These are phyloP conservation scores for Fusarium avenaceum DNA, from an alignment of 2,329 filamentous ascomycete species.

Conservation along the genomic window DNA sequence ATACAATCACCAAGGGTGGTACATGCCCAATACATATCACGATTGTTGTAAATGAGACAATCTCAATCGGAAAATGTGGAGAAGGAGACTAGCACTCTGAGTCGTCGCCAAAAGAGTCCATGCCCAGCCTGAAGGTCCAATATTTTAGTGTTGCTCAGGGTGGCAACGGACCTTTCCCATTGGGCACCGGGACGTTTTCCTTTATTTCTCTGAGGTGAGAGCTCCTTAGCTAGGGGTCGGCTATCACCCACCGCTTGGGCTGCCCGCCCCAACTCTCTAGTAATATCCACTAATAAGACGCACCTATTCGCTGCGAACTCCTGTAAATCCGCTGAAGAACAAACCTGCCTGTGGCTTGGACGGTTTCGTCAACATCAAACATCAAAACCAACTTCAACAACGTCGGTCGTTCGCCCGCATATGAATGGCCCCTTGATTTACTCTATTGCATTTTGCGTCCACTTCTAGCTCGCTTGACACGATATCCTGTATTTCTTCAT, in stretches of 20 bases:
- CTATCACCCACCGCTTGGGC: constrained; percentile 19
- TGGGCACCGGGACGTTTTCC: constrained; percentile 13
- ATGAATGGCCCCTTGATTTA: constrained; percentile 37
- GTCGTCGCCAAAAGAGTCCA: constrained; percentile 30
- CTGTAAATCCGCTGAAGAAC: constrained; percentile 38
- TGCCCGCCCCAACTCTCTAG: constrained; percentile 16
- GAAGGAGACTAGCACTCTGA: constrained; percentile 23
- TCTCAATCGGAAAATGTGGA: constrained; percentile 29
- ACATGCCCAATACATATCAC: background rate
- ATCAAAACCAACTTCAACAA: constrained; percentile 27
- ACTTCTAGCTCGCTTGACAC: constrained; percentile 9
- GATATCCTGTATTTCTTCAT: constrained; percentile 23
- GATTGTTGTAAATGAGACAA: background rate
- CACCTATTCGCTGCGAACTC: constrained; percentile 37
- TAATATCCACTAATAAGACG: constrained; percentile 37
- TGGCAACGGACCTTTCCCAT: constrained; percentile 19
- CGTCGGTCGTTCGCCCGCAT: constrained; percentile 16
- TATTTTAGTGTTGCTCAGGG: constrained; percentile 28
- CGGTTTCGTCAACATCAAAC: constrained; percentile 34
- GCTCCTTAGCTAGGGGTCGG: constrained; percentile 15
- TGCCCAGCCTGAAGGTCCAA: background rate
- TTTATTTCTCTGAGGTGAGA: constrained; percentile 9
- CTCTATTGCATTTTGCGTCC: constrained; percentile 11
- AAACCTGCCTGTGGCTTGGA: constrained; percentile 8
- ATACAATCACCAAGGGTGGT: background rate